Base-by-base conservation (phyloP, 1,284 basidiomycete genomes). In the Gomphus sp. region DNA sequence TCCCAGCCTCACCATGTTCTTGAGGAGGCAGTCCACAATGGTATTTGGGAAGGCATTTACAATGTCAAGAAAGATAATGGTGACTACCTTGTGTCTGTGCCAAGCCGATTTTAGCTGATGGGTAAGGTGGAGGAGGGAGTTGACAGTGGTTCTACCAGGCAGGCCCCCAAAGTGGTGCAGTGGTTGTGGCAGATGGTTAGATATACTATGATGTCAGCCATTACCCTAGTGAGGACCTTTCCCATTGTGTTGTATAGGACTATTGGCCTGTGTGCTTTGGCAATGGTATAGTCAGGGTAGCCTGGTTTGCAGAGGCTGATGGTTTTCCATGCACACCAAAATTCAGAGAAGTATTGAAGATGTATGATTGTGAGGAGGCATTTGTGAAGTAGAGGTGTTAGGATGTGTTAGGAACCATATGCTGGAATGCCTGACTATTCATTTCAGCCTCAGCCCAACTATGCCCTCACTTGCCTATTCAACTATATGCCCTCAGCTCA, bases 121-220 rank as follows among this genome's bases (percentile, higher is more conserved):
- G 9, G 63, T 65, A 0, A 76, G 60, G 2, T 67, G 61, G 53
- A 72, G 71, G 1, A 76, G 58, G 0, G 73, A 67, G 63, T 78
- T 73, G 0, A 69, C 70, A 0, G 75, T 74, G 0, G 70, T 69
- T 2, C 72, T 58, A 0, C 71, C 72, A 2, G 43, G 37, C 72
- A 72, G 1, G 73, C 67, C 12, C 68, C 71, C 3, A 74, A 64
- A 2, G 71, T 52, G 50, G 4, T 18, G 66, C 0, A 68, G 53
- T 12, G 12, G 36, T 37, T 37, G 14, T 72, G 25, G 36, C 22
- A 52, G 60, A 0, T 60, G 11, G 51, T 69, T 22, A 22, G 22
- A 22, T 22, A 22, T 22, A 22, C 22, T 22, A 22, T 22, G 22
- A 22, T 22, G 22, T 22, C 22, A 22, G 22, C 1, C 22, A 22